phyloP scores from a whole-genome alignment of 75 land plant genomes.

The Pinus tabuliformis region DNA sequence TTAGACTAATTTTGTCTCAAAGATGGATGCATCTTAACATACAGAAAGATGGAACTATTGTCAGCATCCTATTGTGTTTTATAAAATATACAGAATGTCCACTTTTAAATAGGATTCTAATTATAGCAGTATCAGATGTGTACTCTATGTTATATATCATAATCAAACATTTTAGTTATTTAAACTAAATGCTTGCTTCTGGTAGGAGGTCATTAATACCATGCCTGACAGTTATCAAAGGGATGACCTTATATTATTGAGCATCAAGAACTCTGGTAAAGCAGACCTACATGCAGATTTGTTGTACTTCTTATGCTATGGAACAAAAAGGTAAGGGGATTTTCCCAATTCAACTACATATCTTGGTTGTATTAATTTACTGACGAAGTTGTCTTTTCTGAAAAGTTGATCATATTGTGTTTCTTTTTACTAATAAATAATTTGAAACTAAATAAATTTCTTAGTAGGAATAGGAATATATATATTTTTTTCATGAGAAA shows the following conservation, averaged over 20 bases:
- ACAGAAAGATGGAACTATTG: too few species aligned
- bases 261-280: constrained; percentile 67
- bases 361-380: too few species aligned
- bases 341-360: neutral
- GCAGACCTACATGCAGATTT: constrained; percentile 76
- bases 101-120: too few species aligned
- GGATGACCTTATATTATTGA: constrained; percentile 26
- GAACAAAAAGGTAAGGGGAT: constrained; percentile 65
- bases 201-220: constrained; percentile 11
- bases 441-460: neutral
- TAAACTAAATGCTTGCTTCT: constrained; percentile 14
- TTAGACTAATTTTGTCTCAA: neutral
- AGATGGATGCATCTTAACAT: too few species aligned
- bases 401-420: neutral
- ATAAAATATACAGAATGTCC: too few species aligned
- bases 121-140: too few species aligned
- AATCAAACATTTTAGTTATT: neutral
- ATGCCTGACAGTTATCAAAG: constrained; percentile 33
- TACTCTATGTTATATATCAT: neutral
- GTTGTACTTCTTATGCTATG: constrained; percentile 58
- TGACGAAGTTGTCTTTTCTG: too few species aligned
- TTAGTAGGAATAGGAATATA: neutral
- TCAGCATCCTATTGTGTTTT: too few species aligned
- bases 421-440: neutral
- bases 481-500: too few species aligned